A percentile compares a stretch with the other conserved stretches of the same genome.
Conservation (phyloP, 2,329 filamentous ascomycete genomes). For the Alternaria infectoria region DNA sequence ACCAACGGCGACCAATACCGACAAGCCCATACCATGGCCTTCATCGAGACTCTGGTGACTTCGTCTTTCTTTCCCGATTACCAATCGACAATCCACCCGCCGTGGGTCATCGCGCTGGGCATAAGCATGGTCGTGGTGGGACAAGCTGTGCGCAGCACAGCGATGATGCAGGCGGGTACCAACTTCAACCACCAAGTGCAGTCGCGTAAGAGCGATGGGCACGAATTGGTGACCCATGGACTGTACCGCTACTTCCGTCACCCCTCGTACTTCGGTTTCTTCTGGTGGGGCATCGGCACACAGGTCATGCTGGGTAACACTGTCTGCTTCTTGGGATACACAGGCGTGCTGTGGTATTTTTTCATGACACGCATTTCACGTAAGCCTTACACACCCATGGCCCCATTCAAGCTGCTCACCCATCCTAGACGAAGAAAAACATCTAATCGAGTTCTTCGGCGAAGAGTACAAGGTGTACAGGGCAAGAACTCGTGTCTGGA, state of each 20-base stretch:
- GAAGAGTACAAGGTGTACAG: conserved; percentile 79
- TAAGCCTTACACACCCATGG: conserved; percentile 48
- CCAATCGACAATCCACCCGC: conserved; percentile 52
- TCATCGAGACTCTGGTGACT: conserved; percentile 73
- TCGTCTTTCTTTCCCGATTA: conserved; percentile 60
- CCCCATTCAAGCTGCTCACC: conserved; percentile 1
- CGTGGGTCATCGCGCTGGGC: conserved; percentile 58
- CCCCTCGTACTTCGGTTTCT: conserved; percentile 97
- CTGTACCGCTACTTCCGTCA: conserved; percentile 80
- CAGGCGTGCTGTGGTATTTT: conserved; percentile 81
- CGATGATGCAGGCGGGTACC: conserved; percentile 86
- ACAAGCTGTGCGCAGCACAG: conserved; percentile 76
- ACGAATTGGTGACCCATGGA: conserved; percentile 82
- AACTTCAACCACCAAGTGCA: conserved; percentile 92
- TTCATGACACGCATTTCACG: conserved; percentile 74
- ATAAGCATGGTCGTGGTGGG: conserved; percentile 70
- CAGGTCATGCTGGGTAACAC: conserved; percentile 88
- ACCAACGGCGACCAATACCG: conserved; percentile 86
- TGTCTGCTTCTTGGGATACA: conserved; percentile 77
- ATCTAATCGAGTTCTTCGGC: conserved; percentile 82
- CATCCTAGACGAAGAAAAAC: conserved; percentile 72
- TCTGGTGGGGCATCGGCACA: conserved; percentile 96
- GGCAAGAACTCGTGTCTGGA: conserved; percentile 73
- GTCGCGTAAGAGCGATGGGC: conserved; percentile 69
- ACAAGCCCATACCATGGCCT: conserved; percentile 77